Percentiles rank a stretch among this genome's conserved stretches.
phyloP scores from a whole-genome alignment of 2,329 filamentous ascomycete genomes.

The Microdochium trichocladiopsis region DNA sequence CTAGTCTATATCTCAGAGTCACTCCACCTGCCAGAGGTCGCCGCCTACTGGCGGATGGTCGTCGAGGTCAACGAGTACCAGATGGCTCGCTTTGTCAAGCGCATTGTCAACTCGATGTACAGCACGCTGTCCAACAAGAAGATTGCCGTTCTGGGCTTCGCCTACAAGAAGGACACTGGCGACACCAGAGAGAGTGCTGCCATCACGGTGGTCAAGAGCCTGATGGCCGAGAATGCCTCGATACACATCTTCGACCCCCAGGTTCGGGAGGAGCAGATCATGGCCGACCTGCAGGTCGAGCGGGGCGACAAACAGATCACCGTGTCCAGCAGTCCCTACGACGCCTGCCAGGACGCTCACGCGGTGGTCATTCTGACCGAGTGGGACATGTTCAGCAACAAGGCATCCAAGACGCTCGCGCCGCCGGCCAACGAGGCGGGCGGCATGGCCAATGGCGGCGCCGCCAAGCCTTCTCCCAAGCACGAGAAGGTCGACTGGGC shows the following conservation, averaged over 20 bases:
- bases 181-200: conserved; percentile 68
- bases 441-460: neutral
- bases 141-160: conserved; percentile 65
- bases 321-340: conserved; percentile 30
- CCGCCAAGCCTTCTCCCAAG: neutral
- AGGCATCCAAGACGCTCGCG: neutral
- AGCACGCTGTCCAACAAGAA: conserved; percentile 65
- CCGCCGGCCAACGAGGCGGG: neutral
- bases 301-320: conserved; percentile 21
- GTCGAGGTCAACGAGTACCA: conserved; percentile 73
- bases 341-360: conserved; percentile 30
- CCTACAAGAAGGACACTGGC: conserved; percentile 74
- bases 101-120: conserved; percentile 60
- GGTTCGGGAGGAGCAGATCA: conserved; percentile 22
- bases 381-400: conserved; percentile 34
- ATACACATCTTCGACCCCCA: conserved; percentile 62
- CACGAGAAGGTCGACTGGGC: neutral
- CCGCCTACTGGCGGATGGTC: conserved; percentile 68
- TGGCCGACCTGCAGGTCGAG: conserved; percentile 12
- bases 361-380: conserved; percentile 38
- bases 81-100: conserved; percentile 58
- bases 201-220: conserved; percentile 57
- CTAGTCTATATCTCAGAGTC: conserved; percentile 68
- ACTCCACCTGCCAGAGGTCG: conserved; percentile 63
- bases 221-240: conserved; percentile 56